Base-by-base conservation (phyloP, 2,329 filamentous ascomycete genomes). In the Pseudogymnoascus sp. region DNA sequence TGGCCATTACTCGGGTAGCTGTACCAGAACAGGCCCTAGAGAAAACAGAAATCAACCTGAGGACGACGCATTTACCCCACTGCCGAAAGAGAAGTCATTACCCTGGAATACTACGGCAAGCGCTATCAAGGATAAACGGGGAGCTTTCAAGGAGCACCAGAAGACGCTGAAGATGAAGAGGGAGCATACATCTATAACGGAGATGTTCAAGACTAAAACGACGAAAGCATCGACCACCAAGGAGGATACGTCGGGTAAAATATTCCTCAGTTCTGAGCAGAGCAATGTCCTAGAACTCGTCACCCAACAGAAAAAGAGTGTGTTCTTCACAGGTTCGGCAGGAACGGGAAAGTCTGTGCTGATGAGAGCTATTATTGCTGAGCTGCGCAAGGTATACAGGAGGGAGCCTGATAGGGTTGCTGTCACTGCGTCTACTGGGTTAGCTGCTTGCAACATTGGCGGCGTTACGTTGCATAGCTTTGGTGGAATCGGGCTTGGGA, bases 261-360 rank as follows among this genome's bases (percentile, higher is more conserved):
- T 60, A n/a, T 87, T 88, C 63, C 80, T 99, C 37, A 97, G 91
- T 72, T 83, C 88, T 11, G 95, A 99, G 73, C 95, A 99, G 75
- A 83, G 85, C 65, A 86, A 90, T 64, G 91, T 99, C 10, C 79
- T 96, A 64, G 86, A 91, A 53, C 79, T 97, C 19, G 93, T 99
- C 9, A 83, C 91, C 7, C 84, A 95, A 21, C 79, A 90, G 67
- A 84, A 84, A 64, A 88, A 92, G 74, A 97, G 93, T 70, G 93
- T 97, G 2, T 99, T 99, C 79, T 99, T 99, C 75, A 99, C 95
- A 0, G 95, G 95, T 69, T 96, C 95, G 64, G 95, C 95, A 64
- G 92, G 89, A 80, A 97, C 95, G 4, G 95, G 95, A 75, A 99
- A 99, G 79, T 99, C 95, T 1, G 93, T 99, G 3, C 77, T 99